phyloP scores from a whole-genome alignment of 2,329 filamentous ascomycete species.

The Didymella pinodella region DNA sequence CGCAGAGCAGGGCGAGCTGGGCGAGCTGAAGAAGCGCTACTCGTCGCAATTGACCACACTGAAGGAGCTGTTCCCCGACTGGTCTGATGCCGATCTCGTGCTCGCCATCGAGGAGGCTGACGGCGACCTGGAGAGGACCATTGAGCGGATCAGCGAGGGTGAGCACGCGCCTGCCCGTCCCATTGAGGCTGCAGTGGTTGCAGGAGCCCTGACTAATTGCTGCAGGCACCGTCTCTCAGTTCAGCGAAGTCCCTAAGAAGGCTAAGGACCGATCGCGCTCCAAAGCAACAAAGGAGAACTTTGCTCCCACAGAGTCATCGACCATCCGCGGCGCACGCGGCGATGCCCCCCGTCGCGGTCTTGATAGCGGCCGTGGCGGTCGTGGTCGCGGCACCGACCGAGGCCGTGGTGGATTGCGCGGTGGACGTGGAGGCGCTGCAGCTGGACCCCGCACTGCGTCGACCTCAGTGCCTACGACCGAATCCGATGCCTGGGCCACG shows the following conservation, averaged over 20 bases:
- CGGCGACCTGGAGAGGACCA: slow-evolving; percentile 75
- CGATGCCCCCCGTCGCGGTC: slow-evolving; percentile 39
- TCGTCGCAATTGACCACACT: slow-evolving; percentile 79
- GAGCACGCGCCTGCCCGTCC: slow-evolving; percentile 36
- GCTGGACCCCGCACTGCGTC: slow-evolving; percentile 65
- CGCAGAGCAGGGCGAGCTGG: slow-evolving; percentile 87
- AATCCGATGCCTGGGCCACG: slow-evolving; percentile 70
- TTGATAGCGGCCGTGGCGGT: slow-evolving; percentile 54
- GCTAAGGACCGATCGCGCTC: slow-evolving; percentile 77
- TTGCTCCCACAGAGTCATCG: slow-evolving; percentile 57
- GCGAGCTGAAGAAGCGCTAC: slow-evolving; percentile 90
- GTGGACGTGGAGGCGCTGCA: slow-evolving; percentile 69
- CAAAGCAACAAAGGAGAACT: slow-evolving; percentile 70
- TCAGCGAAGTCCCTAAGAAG: slow-evolving; percentile 77
- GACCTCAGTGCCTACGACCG: slow-evolving; percentile 74
- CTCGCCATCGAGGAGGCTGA: slow-evolving; percentile 90
- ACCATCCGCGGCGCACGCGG: slow-evolving; percentile 35
- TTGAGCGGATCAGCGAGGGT: slow-evolving; percentile 84
- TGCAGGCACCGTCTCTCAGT: slow-evolving; percentile 79
- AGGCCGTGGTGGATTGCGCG: slow-evolving; percentile 60
- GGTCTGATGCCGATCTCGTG: slow-evolving; percentile 94
- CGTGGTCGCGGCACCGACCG: slow-evolving; percentile 70
- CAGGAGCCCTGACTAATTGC: slow-evolving; percentile 20
- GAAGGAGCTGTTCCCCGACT: slow-evolving; percentile 92
- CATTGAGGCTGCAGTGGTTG: not conserved